Evolutionary conservation across 2,329 filamentous ascomycete genomes (phyloP).

Genomic region (Dactylonectria macrodidyma): DNA sequence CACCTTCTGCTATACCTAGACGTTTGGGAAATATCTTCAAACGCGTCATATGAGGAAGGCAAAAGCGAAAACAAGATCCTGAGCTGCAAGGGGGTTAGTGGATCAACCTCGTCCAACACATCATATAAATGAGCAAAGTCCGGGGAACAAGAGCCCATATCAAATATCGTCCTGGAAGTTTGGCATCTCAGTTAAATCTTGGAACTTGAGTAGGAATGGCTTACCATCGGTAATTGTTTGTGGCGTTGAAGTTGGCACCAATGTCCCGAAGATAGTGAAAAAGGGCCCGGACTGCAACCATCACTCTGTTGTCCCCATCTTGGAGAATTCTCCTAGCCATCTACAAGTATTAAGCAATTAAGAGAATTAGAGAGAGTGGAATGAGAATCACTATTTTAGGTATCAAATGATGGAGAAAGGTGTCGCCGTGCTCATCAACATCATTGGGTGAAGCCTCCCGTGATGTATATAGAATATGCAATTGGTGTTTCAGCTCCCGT

Average conservation of each 20-base stretch:
- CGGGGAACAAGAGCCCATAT: neutral
- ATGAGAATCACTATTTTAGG: rapidly evolving
- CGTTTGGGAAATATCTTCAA: neutral
- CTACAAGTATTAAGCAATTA: neutral
- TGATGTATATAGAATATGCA: neutral
- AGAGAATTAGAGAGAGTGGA: neutral
- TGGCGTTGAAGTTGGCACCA: neutral
- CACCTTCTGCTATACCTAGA: neutral
- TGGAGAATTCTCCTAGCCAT: neutral
- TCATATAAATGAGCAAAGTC: neutral
- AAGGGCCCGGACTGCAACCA: neutral
- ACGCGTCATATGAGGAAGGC: neutral
- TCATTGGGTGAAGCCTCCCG: neutral
- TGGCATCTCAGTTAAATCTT: neutral
- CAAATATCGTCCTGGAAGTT: neutral
- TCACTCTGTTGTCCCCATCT: neutral
- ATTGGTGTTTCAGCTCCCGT: neutral
- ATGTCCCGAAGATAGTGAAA: neutral
- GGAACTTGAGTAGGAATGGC: neutral
- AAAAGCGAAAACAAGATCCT: neutral
- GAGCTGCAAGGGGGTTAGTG: neutral
- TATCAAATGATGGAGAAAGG: neutral
- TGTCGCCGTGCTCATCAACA: neutral
- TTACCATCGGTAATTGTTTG: neutral
- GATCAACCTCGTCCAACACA: neutral